A percentile compares a stretch with the other conserved stretches of the same genome.
Conservation (phyloP, 2,329 filamentous ascomycete species). For the Pyricularia grisea region DNA sequence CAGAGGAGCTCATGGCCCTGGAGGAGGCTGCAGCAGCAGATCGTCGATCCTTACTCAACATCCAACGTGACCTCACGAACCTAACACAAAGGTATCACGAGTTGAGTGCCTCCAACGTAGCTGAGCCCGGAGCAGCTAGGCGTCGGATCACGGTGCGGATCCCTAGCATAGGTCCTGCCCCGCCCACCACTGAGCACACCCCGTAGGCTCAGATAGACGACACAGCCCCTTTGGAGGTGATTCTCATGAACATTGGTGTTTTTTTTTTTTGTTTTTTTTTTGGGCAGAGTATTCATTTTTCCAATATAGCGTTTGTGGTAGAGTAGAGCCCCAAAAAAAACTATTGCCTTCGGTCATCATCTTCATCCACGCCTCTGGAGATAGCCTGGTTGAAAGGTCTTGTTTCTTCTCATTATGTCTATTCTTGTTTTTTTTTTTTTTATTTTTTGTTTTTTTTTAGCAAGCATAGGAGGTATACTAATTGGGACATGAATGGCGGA, state of each 20-base stretch:
- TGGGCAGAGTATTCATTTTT: neutral
- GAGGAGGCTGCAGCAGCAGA: neutral
- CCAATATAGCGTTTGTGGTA: neutral
- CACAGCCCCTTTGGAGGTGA: conserved; percentile 8
- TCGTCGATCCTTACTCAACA: neutral
- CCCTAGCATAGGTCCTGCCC: neutral
- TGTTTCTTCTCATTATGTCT: neutral
- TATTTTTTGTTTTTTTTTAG: too few relatives aligned
- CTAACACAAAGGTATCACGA: neutral
- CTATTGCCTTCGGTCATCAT: neutral
- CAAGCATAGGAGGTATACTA: neutral
- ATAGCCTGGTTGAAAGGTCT: neutral
- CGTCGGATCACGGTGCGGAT: neutral
- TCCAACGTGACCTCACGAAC: neutral
- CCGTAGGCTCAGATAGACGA: neutral
- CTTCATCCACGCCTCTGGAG: neutral
- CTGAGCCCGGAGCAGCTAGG: neutral
- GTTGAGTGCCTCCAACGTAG: neutral
- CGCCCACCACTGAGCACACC: neutral
- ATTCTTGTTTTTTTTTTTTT: too few relatives aligned
- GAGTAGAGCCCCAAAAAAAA: neutral
- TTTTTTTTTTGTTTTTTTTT: too few relatives aligned
- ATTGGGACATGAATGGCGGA: neutral
- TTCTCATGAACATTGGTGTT: neutral
- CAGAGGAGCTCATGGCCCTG: neutral